Evolutionary conservation across 2,329 filamentous ascomycete species (phyloP).

Genomic region (Cladorrhinum sp.): DNA sequence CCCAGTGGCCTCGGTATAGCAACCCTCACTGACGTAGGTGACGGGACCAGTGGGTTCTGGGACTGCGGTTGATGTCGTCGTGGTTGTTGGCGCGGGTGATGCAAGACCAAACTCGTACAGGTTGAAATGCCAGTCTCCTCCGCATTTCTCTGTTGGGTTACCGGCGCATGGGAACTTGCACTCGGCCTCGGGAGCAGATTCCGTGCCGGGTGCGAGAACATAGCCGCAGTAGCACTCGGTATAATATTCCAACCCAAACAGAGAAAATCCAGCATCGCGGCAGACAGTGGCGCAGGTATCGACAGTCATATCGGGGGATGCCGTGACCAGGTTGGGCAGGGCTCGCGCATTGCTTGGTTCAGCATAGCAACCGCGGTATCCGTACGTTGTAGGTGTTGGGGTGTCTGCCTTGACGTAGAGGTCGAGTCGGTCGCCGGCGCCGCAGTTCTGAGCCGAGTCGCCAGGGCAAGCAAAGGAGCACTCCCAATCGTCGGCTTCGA

Average conservation of each 20-base stretch:
- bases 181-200: slow-evolving; percentile 18
- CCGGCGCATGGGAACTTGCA: slow-evolving; percentile 27
- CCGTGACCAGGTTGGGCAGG: slow-evolving; percentile 18
- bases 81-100: not conserved
- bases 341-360: slow-evolving; percentile 11
- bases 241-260: slow-evolving; percentile 38
- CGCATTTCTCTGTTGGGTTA: slow-evolving; percentile 24
- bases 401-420: slow-evolving; percentile 23
- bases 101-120: slow-evolving; percentile 10
- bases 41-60: too few species aligned
- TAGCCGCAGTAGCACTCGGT: slow-evolving; percentile 36
- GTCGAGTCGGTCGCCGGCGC: slow-evolving; percentile 26
- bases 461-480: slow-evolving; percentile 29
- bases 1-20: slow-evolving; percentile 14
- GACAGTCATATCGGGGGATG: slow-evolving; percentile 35
- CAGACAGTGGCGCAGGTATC: slow-evolving; percentile 35
- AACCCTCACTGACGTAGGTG: slow-evolving; percentile 15
- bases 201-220: slow-evolving; percentile 11
- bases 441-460: slow-evolving; percentile 27
- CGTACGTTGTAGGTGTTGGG: not conserved
- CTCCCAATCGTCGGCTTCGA: slow-evolving; percentile 18
- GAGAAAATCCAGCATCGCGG: slow-evolving; percentile 30
- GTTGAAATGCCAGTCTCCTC: slow-evolving; percentile 24
- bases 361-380: slow-evolving; percentile 24
- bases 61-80: not conserved